Evolutionary conservation across 164 flowering plant species (phyloP).

Genomic region (Dillenia turbinata): DNA sequence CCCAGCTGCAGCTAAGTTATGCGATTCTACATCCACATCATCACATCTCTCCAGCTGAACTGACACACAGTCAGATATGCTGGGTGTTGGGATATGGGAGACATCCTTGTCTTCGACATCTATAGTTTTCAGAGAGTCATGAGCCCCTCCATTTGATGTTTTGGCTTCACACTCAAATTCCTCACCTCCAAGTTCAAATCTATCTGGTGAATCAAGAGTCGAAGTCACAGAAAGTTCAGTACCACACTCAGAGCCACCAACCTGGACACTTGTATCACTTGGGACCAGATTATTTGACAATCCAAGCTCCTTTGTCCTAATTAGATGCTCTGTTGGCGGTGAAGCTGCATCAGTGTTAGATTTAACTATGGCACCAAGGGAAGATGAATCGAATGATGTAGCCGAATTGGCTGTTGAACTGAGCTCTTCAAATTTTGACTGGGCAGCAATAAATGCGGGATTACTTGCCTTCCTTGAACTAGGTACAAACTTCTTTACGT

Average conservation of each 20-base stretch:
- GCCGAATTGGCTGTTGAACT: slow-evolving; percentile 37
- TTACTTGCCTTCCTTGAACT: slow-evolving; percentile 58
- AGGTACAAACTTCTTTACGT: slow-evolving; percentile 37
- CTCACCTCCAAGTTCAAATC: slow-evolving; percentile 35
- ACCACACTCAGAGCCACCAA: slow-evolving; percentile 77
- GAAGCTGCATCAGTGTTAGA: slow-evolving; percentile 26
- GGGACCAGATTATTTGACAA: slow-evolving; percentile 27
- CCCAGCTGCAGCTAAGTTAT: slow-evolving; percentile 13
- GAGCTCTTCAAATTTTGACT: slow-evolving; percentile 77
- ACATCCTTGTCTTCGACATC: slow-evolving; percentile 19
- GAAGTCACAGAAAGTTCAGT: slow-evolving; percentile 80
- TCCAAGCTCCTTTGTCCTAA: slow-evolving; percentile 25
- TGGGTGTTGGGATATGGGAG: slow-evolving; percentile 9
- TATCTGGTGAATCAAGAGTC: slow-evolving; percentile 79
- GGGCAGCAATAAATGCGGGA: slow-evolving; percentile 71
- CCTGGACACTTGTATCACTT: slow-evolving; percentile 25
- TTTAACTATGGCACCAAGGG: slow-evolving; percentile 33
- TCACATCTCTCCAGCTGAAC: slow-evolving; percentile 28
- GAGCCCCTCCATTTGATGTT: slow-evolving; percentile 6
- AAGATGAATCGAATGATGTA: slow-evolving; percentile 28
- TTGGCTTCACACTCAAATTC: slow-evolving; percentile 29
- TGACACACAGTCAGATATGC: slow-evolving; percentile 12
- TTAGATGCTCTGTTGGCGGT: slow-evolving; percentile 25
- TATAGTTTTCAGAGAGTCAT: slow-evolving; percentile 3
- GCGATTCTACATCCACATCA: slow-evolving; percentile 16